Conservation (phyloP, 441 rosid species). For the Omphalea diandra region DNA sequence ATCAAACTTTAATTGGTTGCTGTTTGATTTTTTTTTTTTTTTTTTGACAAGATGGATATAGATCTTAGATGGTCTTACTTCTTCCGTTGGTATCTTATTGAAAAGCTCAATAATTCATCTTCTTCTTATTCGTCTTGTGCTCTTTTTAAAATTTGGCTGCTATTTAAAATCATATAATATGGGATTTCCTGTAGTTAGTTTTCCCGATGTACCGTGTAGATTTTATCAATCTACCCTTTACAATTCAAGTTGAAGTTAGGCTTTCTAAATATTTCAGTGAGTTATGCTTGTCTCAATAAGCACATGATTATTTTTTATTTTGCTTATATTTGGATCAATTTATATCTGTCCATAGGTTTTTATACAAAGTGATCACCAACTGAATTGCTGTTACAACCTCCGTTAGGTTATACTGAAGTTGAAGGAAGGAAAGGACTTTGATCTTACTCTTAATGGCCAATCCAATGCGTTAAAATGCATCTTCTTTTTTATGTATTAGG, state of each 20-base stretch:
- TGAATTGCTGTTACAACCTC: not conserved
- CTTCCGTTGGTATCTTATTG: not conserved
- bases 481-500: not conserved
- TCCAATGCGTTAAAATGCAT: too few relatives aligned
- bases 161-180: not conserved
- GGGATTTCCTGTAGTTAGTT: not conserved
- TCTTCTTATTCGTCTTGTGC: not conserved
- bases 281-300: not conserved
- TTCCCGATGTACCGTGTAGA: not conserved
- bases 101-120: not conserved
- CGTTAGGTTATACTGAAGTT: not conserved
- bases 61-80: constrained; percentile 4
- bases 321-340: constrained; percentile 5
- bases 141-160: not conserved
- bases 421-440: not conserved
- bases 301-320: not conserved
- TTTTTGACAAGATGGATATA: not conserved
- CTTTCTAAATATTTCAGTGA: not conserved
- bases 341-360: not conserved
- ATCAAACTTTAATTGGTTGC: constrained; percentile 7
- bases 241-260: not conserved
- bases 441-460: too few relatives aligned
- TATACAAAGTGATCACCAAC: not conserved
- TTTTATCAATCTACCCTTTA: not conserved
- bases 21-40: not conserved